Evolutionary conservation across 768 basidiomycete species (phyloP).

Genomic region (Rhodocollybia butyracea): DNA sequence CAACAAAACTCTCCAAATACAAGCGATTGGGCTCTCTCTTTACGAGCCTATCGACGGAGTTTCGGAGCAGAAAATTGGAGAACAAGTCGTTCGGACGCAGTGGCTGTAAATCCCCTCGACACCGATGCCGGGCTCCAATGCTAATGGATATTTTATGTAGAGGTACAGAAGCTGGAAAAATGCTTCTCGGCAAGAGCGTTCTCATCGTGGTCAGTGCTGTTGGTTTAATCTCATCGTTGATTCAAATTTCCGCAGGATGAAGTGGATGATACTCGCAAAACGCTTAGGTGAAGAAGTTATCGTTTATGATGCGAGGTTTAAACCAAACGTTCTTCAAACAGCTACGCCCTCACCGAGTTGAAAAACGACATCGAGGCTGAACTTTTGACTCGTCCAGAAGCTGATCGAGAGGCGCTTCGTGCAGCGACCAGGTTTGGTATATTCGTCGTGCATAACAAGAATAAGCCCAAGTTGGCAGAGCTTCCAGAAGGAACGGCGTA

Average conservation of each 20-base stretch:
- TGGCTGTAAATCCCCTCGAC: constrained; percentile 79
- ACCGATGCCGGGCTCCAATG: background rate
- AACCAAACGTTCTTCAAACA: constrained; percentile 24
- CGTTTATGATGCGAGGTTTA: background rate
- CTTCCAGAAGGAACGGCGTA: constrained; percentile 68
- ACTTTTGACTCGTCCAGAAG: constrained; percentile 59
- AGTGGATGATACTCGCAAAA: constrained; percentile 86
- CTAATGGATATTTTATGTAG: constrained; percentile 26
- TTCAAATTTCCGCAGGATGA: constrained; percentile 56
- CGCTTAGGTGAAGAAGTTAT: constrained; percentile 63
- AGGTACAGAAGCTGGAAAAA: constrained; percentile 61
- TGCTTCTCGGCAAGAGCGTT: constrained; percentile 75
- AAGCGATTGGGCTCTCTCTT: constrained; percentile 93
- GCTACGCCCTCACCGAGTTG: constrained; percentile 89
- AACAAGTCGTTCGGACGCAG: constrained; percentile 90
- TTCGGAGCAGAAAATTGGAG: constrained; percentile 70
- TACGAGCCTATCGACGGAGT: constrained; percentile 87
- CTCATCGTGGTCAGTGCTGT: constrained; percentile 70
- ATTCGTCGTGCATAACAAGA: constrained; percentile 95
- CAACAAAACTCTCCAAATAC: constrained; percentile 84
- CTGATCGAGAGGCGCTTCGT: constrained; percentile 66
- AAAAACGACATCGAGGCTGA: constrained; percentile 83
- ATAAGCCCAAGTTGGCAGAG: constrained; percentile 78
- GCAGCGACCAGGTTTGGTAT: constrained; percentile 77
- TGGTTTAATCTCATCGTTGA: background rate